Evolutionary conservation across 495 filamentous ascomycete species (phyloP), one percentile per base, ranked within the genome.

Genomic region (Aspergillus carlsbadensis): DNA sequence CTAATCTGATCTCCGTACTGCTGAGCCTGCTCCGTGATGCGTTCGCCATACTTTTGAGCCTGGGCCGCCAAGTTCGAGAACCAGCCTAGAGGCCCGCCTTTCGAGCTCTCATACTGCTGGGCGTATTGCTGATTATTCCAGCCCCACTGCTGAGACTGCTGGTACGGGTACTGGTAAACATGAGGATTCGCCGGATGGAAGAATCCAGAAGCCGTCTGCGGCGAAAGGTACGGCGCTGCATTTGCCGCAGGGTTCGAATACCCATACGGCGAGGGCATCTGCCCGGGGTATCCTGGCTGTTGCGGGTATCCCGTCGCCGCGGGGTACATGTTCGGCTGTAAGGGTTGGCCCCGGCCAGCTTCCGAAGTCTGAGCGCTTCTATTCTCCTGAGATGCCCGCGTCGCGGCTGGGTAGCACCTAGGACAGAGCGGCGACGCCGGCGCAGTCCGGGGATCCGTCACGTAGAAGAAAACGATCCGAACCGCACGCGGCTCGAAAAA

Each of bases 401-500:
- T 78, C 24, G 75, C 72, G 37, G 73, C 74, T 15, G 75, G 75
- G 41, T 77, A 78, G 33, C 75, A 78, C 22, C 65, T 60, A 18
- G 74, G 75, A 45, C 75, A 78, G 6, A 78, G 66, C 24, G 72
- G 70, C 15, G 75, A 78, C 1, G 60, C 18, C 2, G 75, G 75
- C n/a, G 71, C 70, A 37, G 62, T 60, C 42, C 74, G 67, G 8
- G 69, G 66, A 48, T 76, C 69, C 1, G 65, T 68, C 3, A 76
- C 67, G 52, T 78, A 77, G 26, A 69, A 62, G 51, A 70, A 74
- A 7, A 61, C 56, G 15, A 81, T 68, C 2, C 66, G 62, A 22
- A 70, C 63, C 20, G 63, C 69, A 41, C 79, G 75, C 14, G 68
- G 72, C 3, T 68, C 69, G 39, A 82, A 82, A 42, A 82, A 82